Conservation (phyloP, 805 yeast genomes). For the Wickerhamomyces rabaulensis region DNA sequence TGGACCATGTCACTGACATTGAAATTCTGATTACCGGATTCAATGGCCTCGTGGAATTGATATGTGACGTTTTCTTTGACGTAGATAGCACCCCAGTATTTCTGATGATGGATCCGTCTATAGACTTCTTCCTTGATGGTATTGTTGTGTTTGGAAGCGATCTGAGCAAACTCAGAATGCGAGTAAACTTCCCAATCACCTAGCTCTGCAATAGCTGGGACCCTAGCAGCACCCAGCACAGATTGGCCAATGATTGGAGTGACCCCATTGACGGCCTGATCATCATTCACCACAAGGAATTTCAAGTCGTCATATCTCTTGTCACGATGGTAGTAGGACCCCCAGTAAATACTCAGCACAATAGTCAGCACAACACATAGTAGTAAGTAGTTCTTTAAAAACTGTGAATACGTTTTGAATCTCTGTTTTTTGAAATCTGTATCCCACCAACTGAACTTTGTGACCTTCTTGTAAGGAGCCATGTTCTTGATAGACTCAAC, state of each 20-base stretch:
- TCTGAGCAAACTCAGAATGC: constrained; percentile 17
- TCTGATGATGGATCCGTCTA: constrained; percentile 42
- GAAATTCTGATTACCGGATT: constrained; percentile 10
- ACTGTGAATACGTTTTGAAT: constrained; percentile 12
- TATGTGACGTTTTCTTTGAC: constrained; percentile 43
- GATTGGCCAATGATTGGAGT: constrained; percentile 17
- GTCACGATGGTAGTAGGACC: constrained; percentile 21
- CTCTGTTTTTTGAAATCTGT: constrained; percentile 14
- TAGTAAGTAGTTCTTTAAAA: constrained; percentile 15
- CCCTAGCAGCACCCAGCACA: not conserved
- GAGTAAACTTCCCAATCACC: constrained; percentile 27
- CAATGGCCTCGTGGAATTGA: constrained; percentile 21
- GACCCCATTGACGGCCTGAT: constrained; percentile 7
- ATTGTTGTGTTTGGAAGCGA: constrained; percentile 14
- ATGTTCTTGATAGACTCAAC: constrained; percentile 12
- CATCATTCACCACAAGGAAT: constrained; percentile 25
- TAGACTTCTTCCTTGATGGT: constrained; percentile 31
- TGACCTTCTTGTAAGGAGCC: constrained; percentile 9
- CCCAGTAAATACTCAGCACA: constrained; percentile 28
- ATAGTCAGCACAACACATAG: constrained; percentile 20
- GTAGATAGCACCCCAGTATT: constrained; percentile 58
- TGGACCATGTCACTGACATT: constrained; percentile 28
- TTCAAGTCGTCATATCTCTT: constrained; percentile 12
- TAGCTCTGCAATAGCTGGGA: constrained; percentile 4
- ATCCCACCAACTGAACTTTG: constrained; percentile 20